Base-by-base conservation (phyloP, 805 yeast genomes). In the Pichia scutulata region DNA sequence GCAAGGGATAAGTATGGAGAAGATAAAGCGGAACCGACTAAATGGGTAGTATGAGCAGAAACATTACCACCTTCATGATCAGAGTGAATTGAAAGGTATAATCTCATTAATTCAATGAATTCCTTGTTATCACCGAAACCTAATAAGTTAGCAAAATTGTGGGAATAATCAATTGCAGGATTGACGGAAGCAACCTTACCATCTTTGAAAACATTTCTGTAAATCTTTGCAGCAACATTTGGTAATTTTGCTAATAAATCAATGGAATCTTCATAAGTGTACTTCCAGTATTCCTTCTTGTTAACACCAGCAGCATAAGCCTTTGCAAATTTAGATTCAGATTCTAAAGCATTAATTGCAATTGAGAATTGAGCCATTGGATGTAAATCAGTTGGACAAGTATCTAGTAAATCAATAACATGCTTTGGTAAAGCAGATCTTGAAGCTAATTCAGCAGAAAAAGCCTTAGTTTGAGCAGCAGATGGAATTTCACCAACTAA, bases 41-140 rank as follows among this genome's bases (percentile, higher is more conserved):
- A 72, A 70, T 86, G 92, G 52, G 93, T 85, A 57, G 93, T 81
- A 73, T 85, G 93, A 45, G 93, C 93, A 55, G 89, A 82, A 54
- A 85, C 93, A 66, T 85, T 85, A 70, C 93, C 93, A 72, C 93
- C 95, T 75, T 86, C 95, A 73, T 86, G 95, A 68, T 86, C 95
- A 50, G 89, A 79, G 75, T 86, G 95, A 65, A 86, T 81, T 54
- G 92, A 81, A 64, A 85, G 70, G 76, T 86, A 86, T 59, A 86
- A 74, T 73, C 95, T 81, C 81, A 86, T 80, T 61, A 86, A 76
- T 68, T 86, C 90, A 52, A 81, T 77, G 65, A 86, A 86, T 66
- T 84, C 89, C 58, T 74, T 73, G 71, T 81, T 79, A 52, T 70
- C 70, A 58, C 82, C 81, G 66, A 66, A 76, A 54, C 84, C 84